Evolutionary conservation across 2,329 filamentous ascomycete genomes (phyloP), one percentile per base, ranked within the genome.

Genomic region (Aspergillus latus): DNA sequence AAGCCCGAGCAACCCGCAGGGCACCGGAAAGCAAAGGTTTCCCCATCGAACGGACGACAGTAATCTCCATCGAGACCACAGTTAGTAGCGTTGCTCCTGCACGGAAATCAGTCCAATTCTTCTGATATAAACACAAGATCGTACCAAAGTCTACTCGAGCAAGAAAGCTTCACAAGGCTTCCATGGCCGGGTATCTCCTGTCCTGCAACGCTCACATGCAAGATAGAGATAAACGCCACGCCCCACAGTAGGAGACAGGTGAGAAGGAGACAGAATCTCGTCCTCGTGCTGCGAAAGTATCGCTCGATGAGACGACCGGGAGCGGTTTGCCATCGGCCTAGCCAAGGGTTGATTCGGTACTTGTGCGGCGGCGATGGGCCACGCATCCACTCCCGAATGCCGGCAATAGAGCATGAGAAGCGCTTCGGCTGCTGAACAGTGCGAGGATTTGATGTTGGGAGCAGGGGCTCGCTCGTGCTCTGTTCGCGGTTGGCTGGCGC

Each of bases 21-120:
- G 64, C 83, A 86, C 46, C 81, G 76, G 61, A 86, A 86, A 0
- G 82, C 75, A 60, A 85, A 77, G 1, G 74, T 76, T 13, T 72
- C 71, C 44, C 83, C 80, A 37, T 78, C 75, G 62, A 85, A 85
- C 0, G 83, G 83, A 15, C 80, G 79, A 64, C 83, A 86, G 8
- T 75, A 69, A 58, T 84, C 77, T 0, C 82, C 83, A 65, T 85
- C 79, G 2, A 85, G 60, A 2, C 82, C 83, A 62, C 83, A 86
- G n/a, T 68, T 62, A 0, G 71, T 74, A 5, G 74, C 63, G 64
- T 73, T 72, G 7, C 58, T 54, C 71, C 72, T 68, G 28, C 2
- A 40, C 30, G 28, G 30, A 43, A 10, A 34, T 53, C 37, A 49
- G 40, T 11, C 6, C 9, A 39, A 34, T 45, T 52, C 13, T 42